Evolutionary conservation across 108 stramenopile species (phyloP), one percentile per base, ranked within the genome.

Genomic region (Cyclotella atomus): DNA sequence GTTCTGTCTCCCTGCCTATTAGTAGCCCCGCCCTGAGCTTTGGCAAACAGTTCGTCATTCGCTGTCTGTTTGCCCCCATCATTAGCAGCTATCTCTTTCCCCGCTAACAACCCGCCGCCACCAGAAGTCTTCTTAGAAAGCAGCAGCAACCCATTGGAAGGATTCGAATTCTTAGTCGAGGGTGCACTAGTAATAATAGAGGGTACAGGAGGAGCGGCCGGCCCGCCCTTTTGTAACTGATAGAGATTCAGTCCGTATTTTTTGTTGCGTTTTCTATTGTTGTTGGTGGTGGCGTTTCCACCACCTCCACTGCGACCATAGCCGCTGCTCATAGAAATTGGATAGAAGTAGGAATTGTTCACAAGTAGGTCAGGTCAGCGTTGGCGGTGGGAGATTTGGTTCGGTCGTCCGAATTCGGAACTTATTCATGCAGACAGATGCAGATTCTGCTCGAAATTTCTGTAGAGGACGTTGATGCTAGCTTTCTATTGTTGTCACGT

Each of bases 171-270:
- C 16, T 44, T 70, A 52, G 25, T 46, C 30, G 59, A 15, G 4
- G 52, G 52, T 23, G 56, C 56, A 24, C n/a, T 20, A 20, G 69
- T 21, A 32, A 62, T 49, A 32, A 74, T 63, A 35, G 71, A 36
- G 32, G 87, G 55, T 16, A 79, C 70, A 10, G 87, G 86, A 43
- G 82, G 83, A 47, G 85, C 75, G 21, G 89, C 84, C 16, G 89
- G 88, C 44, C 16, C 38, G 80, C n/a, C 62, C 59, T 88, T 85
- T 10, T 85, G 85, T 36, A 94, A 81, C 55, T 94, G 91, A 76
- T 91, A 89, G 41, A 94, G 86, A 88, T 94, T 94, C 67, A 91
- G 88, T 47, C 92, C 92, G 70, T 89, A 94, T 69, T 94, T 91
- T 71, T 94, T 92, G 5, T 64, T 65, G 25, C 45, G 43, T 65